Percentiles rank a stretch among this genome's conserved stretches.
Conservation (phyloP, 176 grass and related monocot genomes). For the Phoenix roebelenii region DNA sequence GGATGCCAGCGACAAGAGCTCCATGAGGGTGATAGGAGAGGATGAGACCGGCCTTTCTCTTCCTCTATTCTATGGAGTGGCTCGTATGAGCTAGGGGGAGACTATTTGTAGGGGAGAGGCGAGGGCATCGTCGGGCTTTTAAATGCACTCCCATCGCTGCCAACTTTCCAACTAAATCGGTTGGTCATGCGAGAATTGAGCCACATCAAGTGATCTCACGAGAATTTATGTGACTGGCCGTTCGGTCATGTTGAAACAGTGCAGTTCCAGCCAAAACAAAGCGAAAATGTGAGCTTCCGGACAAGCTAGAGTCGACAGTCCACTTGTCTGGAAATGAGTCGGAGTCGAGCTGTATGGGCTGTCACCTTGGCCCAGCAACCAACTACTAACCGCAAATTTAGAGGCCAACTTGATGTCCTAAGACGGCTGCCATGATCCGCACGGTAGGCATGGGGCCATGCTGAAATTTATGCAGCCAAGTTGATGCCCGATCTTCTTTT, state of each 20-base stretch:
- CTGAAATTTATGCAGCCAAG: too few species aligned
- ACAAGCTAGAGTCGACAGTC: too few species aligned
- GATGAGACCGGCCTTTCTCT: too few species aligned
- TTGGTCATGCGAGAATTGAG: background rate
- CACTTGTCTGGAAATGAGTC: too few species aligned
- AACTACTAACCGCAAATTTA: background rate
- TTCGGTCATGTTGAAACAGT: background rate
- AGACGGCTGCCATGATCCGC: too few species aligned
- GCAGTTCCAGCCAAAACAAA: background rate
- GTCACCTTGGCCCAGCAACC: background rate
- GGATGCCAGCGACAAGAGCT: background rate
- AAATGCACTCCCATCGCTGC: background rate
- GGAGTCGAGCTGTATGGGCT: too few species aligned
- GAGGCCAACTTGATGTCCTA: background rate
- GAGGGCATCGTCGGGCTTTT: background rate
- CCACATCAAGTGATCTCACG: background rate
- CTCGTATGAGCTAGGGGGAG: too few species aligned
- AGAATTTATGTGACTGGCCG: background rate
- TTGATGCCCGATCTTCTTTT: too few species aligned
- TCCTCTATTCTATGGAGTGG: too few species aligned
- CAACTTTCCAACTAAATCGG: too few species aligned
- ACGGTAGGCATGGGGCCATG: too few species aligned
- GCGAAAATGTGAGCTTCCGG: background rate
- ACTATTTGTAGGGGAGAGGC: background rate
- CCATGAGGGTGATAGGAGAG: too few species aligned